A percentile compares a stretch with the other conserved stretches of the same genome.
phyloP scores from a whole-genome alignment of 306 rosid genomes.

The Mimosa pudica region DNA sequence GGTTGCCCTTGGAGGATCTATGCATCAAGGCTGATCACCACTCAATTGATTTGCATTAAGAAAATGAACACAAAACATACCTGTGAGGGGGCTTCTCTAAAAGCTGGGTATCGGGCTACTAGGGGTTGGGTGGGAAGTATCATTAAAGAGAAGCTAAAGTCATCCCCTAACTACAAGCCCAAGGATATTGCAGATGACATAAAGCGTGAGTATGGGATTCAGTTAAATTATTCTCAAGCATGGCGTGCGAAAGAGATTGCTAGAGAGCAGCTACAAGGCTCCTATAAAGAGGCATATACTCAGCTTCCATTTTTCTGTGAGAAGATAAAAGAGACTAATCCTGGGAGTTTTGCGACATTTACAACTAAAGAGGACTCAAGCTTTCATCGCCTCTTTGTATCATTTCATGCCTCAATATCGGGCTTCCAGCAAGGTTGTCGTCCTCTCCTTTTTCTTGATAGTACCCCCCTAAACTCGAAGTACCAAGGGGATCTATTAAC shows the following conservation, averaged over 20 bases:
- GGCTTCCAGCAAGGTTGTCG: constrained; percentile 93
- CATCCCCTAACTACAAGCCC: constrained; percentile 91
- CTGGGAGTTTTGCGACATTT: constrained; percentile 88
- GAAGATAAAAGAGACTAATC: constrained; percentile 88
- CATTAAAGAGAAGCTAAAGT: constrained; percentile 91
- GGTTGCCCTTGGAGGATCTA: constrained; percentile 98
- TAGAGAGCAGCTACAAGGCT: constrained; percentile 95
- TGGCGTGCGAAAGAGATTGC: constrained; percentile 99
- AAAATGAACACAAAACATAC: constrained; percentile 79
- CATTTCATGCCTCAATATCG: constrained; percentile 77
- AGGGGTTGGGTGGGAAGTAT: constrained; percentile 99
- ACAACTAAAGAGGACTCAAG: constrained; percentile 90
- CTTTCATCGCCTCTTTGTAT: constrained; percentile 88
- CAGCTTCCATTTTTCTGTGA: constrained; percentile 87
- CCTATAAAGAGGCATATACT: constrained; percentile 92
- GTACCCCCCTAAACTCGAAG: constrained; percentile 80
- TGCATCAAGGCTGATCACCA: constrained; percentile 87
- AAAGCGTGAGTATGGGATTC: constrained; percentile 91
- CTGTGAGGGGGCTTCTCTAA: constrained; percentile 88
- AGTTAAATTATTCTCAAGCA: constrained; percentile 95
- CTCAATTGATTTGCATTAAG: constrained; percentile 91
- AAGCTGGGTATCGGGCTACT: constrained; percentile 96
- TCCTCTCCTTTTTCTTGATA: constrained; percentile 88
- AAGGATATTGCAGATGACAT: constrained; percentile 95
- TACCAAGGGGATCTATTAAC: constrained; percentile 83